These are phyloP conservation scores for Heliamphora pulchella DNA, from an alignment of 179 eudicot species.

Conservation along the genomic window DNA sequence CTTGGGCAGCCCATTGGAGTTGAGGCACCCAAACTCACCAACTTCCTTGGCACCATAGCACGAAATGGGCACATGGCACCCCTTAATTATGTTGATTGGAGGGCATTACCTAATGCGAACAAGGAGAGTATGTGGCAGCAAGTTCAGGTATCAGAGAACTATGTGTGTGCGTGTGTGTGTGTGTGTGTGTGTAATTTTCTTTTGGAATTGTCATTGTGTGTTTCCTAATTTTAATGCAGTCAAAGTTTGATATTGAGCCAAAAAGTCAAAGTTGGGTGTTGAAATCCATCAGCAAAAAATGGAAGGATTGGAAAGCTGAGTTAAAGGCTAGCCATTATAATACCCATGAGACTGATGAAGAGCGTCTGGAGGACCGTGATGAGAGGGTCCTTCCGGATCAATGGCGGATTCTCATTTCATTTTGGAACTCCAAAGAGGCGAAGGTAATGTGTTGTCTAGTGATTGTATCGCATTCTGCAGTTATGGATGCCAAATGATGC, in stretches of 20 bases:
- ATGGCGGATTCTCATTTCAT: conserved; percentile 29
- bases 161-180: not conserved
- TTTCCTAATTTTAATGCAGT: conserved; percentile 8
- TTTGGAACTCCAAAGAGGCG: conserved; percentile 31
- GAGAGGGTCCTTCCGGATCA: conserved; percentile 44
- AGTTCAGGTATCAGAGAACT: conserved; percentile 29
- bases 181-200: not conserved
- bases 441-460: conserved; percentile 21
- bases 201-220: no score
- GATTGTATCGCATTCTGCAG: not conserved
- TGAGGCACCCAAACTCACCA: conserved; percentile 27
- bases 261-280: conserved; percentile 30
- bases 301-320: conserved; percentile 32
- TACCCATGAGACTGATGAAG: conserved; percentile 29
- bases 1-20: conserved; percentile 33
- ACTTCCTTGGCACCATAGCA: conserved; percentile 35
- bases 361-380: conserved; percentile 36
- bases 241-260: conserved; percentile 34
- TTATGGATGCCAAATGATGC: not conserved
- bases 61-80: conserved; percentile 38
- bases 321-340: conserved; percentile 27
- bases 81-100: conserved; percentile 33
- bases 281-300: conserved; percentile 28
- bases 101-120: conserved; percentile 25
- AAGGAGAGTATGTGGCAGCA: conserved; percentile 44